These are phyloP conservation scores for Xerocomus potaroensis DNA, from an alignment of 768 basidiomycete species.

Conservation along the genomic window DNA sequence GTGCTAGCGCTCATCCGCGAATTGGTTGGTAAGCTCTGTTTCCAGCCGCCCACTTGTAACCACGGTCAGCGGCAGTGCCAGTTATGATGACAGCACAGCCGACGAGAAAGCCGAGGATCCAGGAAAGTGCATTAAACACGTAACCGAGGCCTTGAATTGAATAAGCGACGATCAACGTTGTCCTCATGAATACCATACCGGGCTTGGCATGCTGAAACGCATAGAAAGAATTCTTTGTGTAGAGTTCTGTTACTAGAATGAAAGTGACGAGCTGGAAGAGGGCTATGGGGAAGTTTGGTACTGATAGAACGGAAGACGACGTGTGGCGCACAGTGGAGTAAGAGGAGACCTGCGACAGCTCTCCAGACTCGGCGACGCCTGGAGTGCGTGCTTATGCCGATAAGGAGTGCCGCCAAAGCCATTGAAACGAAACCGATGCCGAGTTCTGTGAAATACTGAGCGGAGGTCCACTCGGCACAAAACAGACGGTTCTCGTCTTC, in stretches of 20 bases:
- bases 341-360: conserved; percentile 60
- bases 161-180: conserved; percentile 1
- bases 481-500: conserved; percentile 52
- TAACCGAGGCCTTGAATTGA: conserved; percentile 54
- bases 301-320: not conserved
- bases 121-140: conserved; percentile 54
- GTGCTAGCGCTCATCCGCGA: not conserved
- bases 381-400: conserved; percentile 71
- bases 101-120: conserved; percentile 53
- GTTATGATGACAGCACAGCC: conserved; percentile 54
- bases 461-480: conserved; percentile 69
- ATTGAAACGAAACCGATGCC: conserved; percentile 60
- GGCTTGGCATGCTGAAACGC: conserved; percentile 55
- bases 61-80: conserved; percentile 49
- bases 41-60: conserved; percentile 70
- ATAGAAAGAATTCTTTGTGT: conserved; percentile 41
- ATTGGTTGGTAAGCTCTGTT: conserved; percentile 57
- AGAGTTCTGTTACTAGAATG: conserved; percentile 58
- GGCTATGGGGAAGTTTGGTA: conserved; percentile 33
- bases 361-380: conserved; percentile 74
- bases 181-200: conserved; percentile 39
- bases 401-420: conserved; percentile 52
- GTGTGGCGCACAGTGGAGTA: conserved; percentile 48
- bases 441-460: conserved; percentile 61
- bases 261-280: conserved; percentile 59